phyloP scores from a whole-genome alignment of 2,329 filamentous ascomycete genomes.

The Huntiella bhutanensis region DNA sequence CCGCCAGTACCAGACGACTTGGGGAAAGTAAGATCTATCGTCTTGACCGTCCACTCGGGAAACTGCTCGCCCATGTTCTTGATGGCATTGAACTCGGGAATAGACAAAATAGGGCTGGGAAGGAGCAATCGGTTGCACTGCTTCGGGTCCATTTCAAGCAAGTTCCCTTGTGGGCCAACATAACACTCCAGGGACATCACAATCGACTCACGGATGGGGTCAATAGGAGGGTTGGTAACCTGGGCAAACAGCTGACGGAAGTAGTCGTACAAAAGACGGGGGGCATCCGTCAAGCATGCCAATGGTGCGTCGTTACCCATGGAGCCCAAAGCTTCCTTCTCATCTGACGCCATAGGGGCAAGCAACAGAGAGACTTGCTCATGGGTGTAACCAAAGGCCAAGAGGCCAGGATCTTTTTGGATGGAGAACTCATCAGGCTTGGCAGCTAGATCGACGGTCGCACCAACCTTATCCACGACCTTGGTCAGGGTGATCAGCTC shows the following conservation, averaged over 20 bases:
- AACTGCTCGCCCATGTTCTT: slow-evolving; percentile 57
- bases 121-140: slow-evolving; percentile 76
- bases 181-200: slow-evolving; percentile 98
- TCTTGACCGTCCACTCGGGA: slow-evolving; percentile 69
- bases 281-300: slow-evolving; percentile 76
- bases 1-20: slow-evolving; percentile 68
- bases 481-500: slow-evolving; percentile 67
- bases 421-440: slow-evolving; percentile 50
- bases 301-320: slow-evolving; percentile 96
- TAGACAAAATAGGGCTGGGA: slow-evolving; percentile 73
- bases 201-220: slow-evolving; percentile 90
- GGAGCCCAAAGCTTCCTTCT: slow-evolving; percentile 88
- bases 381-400: slow-evolving; percentile 83
- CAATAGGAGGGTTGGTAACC: slow-evolving; percentile 94
- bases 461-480: slow-evolving; percentile 44
- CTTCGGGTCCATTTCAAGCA: slow-evolving; percentile 78
- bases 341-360: slow-evolving; percentile 89
- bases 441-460: slow-evolving; percentile 42
- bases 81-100: slow-evolving; percentile 77
- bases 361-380: slow-evolving; percentile 87
- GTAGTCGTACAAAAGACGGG: slow-evolving; percentile 82
- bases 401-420: slow-evolving; percentile 68
- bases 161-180: slow-evolving; percentile 84
- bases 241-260: slow-evolving; percentile 96
- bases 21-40: slow-evolving; percentile 82